Evolutionary conservation across 2,329 filamentous ascomycete genomes (phyloP).

Genomic region (Bipolaris victoriae): DNA sequence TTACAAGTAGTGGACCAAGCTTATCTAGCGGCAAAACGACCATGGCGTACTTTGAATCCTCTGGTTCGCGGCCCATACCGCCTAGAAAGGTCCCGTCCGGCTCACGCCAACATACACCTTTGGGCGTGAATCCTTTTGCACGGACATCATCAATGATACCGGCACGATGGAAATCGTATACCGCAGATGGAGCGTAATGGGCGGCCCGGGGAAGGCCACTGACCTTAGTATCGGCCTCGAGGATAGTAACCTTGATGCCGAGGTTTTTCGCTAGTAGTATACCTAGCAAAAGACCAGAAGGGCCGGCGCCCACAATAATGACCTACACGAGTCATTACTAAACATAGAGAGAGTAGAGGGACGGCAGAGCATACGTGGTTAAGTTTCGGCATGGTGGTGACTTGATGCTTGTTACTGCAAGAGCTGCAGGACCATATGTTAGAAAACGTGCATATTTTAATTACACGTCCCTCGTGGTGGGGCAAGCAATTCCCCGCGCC

Average conservation of each 20-base stretch:
- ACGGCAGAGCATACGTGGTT: conserved; percentile 32
- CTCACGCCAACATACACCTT: conserved; percentile 55
- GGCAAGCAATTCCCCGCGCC: conserved; percentile 19
- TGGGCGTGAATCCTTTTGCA: conserved; percentile 51
- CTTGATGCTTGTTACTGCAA: conserved; percentile 6
- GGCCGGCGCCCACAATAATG: conserved; percentile 42
- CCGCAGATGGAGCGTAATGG: conserved; percentile 65
- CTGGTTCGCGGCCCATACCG: conserved; percentile 40
- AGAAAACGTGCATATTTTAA: conserved; percentile 14
- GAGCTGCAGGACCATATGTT: conserved; percentile 8
- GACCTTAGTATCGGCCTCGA: conserved; percentile 62
- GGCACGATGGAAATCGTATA: conserved; percentile 64
- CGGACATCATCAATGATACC: conserved; percentile 63
- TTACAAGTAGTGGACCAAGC: conserved; percentile 36
- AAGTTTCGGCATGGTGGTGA: conserved; percentile 37
- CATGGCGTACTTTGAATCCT: conserved; percentile 38
- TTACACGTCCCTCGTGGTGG: conserved; percentile 20
- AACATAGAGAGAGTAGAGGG: not conserved
- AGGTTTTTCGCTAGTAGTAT: conserved; percentile 60
- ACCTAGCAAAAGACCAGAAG: conserved; percentile 43
- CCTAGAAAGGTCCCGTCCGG: conserved; percentile 41
- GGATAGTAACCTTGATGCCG: conserved; percentile 59
- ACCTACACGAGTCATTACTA: conserved; percentile 28
- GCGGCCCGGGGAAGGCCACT: conserved; percentile 67
- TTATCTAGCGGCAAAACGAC: conserved; percentile 41